Evolutionary conservation across 1,139 yeast species (phyloP), one percentile per base, ranked within the genome.

Genomic region (Diutina neorugosa): DNA sequence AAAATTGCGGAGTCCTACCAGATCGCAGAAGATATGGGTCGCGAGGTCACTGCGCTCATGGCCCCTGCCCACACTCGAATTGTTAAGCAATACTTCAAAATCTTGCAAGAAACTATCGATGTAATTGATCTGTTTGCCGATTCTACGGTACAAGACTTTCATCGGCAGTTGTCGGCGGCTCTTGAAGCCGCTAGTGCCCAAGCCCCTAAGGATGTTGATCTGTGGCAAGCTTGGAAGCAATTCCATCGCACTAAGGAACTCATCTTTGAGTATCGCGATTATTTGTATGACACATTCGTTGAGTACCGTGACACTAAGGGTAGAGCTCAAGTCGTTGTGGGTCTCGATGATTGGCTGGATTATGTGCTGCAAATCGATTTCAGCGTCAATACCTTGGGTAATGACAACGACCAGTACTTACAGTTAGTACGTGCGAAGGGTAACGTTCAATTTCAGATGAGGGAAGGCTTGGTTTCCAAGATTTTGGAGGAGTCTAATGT

Each of bases 351-450:
- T 5, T 77, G 89, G 68, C 72, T 76, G 54, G 65, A 66, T 2
- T 78, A 82, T 59, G 65, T 86, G 55, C 68, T 69, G 25, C 83
- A 80, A 55, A 74, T 86, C 20, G 83, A 82, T 59, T 71, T 73
- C 58, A 86, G 88, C 55, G 70, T 87, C 52, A 73, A 76, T 53
- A 71, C 81, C 44, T 65, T 89, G 54, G 69, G 80, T 40, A 77
- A 81, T 56, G 96, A 90, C 63, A 80, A 85, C 54, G 86, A 83
- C 34, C 84, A 84, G 57, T 85, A 82, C 63, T 69, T 88, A 59
- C 81, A 82, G 55, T 77, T 87, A 53, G 73, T 85, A 55, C 77
- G 96, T 62, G 91, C 95, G 14, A 80, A 83, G 64, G 95, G 96
- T 19, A 91, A 90, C 62, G 69, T 86, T 49, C 84, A 85, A 18